Evolutionary conservation across 2,329 filamentous ascomycete species (phyloP), one percentile per base, ranked within the genome.

Genomic region (Cladophialophora bantiana): DNA sequence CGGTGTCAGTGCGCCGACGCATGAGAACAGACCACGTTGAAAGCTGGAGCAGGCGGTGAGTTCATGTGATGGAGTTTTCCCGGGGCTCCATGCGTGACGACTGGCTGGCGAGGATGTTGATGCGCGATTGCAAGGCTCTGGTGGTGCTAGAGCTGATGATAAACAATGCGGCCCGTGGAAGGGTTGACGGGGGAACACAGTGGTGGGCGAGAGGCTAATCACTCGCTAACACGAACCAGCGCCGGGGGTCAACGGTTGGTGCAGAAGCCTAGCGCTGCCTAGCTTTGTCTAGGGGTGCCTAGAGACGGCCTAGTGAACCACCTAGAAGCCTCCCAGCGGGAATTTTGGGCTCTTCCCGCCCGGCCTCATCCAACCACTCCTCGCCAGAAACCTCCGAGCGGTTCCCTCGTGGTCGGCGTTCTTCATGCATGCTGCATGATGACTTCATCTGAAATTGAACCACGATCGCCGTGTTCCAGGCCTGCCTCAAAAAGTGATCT

Each of bases 111-210:
- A 52, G 50, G 57, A 36, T 61, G 59, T 56, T 56, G 62, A 65
- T 50, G 55, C 56, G 59, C 32, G 58, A 36, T 62, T 26, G 36
- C 31, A 50, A 50, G 20, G 18, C 45, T 31, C 20, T 50, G 45
- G 20, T 26, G 26, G 26, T 26, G 26, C 26, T 26, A 26, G 26
- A 10, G 10, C 50, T 59, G 56, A 52, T 53, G 64, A 64, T 65
- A 69, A 69, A 69, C 65, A 69, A 67, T 65, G 55, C 65, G 65
- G 65, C 20, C 53, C 53, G 56, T 62, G 42, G 40, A 4, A 55
- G 18, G 35, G 68, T 69, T 67, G 65, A 65, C 66, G 63, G 40
- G 68, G 68, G 59, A 69, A 69, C 68, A 62, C n/a, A 55, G 42
- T 3, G 10, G 32, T 38, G 52, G 59, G 45, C 48, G 48, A 31